Evolutionary conservation across 257 asterid species (phyloP).

Genomic region (Solanum commersonii): DNA sequence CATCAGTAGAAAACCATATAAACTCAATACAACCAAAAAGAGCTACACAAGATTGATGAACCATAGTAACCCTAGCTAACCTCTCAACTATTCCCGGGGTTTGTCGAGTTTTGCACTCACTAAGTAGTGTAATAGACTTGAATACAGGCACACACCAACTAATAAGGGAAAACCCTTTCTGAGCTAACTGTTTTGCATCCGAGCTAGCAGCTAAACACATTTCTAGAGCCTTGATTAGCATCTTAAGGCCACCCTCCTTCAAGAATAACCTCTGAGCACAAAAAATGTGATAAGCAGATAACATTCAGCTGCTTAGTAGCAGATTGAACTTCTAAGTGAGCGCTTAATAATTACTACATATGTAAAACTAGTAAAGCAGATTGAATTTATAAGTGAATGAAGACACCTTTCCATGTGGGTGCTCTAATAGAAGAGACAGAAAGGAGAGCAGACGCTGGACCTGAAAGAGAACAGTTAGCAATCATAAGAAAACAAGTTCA

Average conservation of each 20-base stretch:
- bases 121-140: slow-evolving; percentile 50
- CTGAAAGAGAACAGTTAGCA: slow-evolving; percentile 27
- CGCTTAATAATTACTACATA: not conserved
- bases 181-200: slow-evolving; percentile 41
- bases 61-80: slow-evolving; percentile 24
- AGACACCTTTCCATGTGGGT: slow-evolving; percentile 84
- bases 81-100: slow-evolving; percentile 40
- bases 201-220: slow-evolving; percentile 38
- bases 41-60: not conserved
- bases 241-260: slow-evolving; percentile 56
- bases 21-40: not conserved
- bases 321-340: not conserved
- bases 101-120: slow-evolving; percentile 32
- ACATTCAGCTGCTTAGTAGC: not conserved
- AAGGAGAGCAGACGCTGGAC: slow-evolving; percentile 62
- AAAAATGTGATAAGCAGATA: slow-evolving; percentile 10
- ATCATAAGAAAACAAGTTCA: slow-evolving; percentile 9
- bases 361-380: not conserved
- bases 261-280: slow-evolving; percentile 50
- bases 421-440: slow-evolving; percentile 71
- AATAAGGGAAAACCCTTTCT: slow-evolving; percentile 33
- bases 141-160: slow-evolving; percentile 67
- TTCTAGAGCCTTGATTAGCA: slow-evolving; percentile 64
- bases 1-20: not conserved
- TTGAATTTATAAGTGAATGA: not conserved